Evolutionary conservation across 257 asterid species (phyloP).

Genomic region (Salvia splendens): DNA sequence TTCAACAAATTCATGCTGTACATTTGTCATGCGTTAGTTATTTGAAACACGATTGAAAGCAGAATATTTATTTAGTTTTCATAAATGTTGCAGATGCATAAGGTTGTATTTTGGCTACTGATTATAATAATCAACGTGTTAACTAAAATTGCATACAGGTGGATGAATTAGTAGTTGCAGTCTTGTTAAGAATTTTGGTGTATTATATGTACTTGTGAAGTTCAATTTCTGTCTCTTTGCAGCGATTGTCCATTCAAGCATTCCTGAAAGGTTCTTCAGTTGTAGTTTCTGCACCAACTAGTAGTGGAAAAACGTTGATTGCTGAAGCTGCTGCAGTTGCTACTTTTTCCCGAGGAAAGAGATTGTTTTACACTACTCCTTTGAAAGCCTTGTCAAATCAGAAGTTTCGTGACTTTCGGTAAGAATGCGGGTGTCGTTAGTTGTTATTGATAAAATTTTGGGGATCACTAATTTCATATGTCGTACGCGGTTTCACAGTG

Average conservation of each 20-base stretch:
- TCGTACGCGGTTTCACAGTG: conserved; percentile 51
- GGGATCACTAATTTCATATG: conserved; percentile 21
- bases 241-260: conserved; percentile 82
- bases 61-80: not conserved
- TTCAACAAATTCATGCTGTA: not conserved
- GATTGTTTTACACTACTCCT: conserved; percentile 95
- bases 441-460: conserved; percentile 16
- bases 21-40: not conserved
- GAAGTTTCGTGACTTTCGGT: conserved; percentile 98
- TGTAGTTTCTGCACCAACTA: conserved; percentile 99
- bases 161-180: not conserved
- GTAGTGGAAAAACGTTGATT: conserved; percentile 98
- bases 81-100: conserved; percentile 26
- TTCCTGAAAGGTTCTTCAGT: conserved; percentile 92
- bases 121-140: conserved; percentile 1
- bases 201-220: not conserved
- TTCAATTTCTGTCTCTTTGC: conserved; percentile 7
- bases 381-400: conserved; percentile 95
- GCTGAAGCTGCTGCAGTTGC: conserved; percentile 99
- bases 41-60: not conserved
- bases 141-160: not conserved
- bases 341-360: conserved; percentile 78
- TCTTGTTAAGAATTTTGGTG: conserved; percentile 3
- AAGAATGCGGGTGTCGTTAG: conserved; percentile 22
- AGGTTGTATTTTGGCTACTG: not conserved